phyloP scores from a whole-genome alignment of 768 basidiomycete genomes.

The Russula ochroleuca region DNA sequence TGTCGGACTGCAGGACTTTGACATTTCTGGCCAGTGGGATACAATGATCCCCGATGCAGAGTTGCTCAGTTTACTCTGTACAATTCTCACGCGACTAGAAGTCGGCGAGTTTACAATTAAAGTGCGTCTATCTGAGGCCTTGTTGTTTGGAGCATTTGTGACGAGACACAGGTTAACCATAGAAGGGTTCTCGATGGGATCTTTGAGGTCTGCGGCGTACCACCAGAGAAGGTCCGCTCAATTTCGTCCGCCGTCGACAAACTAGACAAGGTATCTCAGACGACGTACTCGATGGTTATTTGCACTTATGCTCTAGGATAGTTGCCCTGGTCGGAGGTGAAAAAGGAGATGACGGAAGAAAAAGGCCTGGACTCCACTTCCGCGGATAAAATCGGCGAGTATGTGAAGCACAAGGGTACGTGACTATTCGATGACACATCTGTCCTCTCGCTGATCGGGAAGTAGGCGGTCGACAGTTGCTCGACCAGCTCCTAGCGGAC shows the following conservation, averaged over 20 bases:
- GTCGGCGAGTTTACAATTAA: conserved; percentile 95
- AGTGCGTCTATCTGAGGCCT: conserved; percentile 38
- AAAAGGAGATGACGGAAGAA: conserved; percentile 94
- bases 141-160: background rate
- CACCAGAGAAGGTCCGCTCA: conserved; percentile 78
- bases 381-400: conserved; percentile 95
- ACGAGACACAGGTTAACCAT: conserved; percentile 70
- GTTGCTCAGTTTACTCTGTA: conserved; percentile 74
- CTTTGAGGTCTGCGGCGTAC: conserved; percentile 94
- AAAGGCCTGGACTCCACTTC: conserved; percentile 78
- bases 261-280: conserved; percentile 74
- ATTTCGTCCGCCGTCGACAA: conserved; percentile 98
- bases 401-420: conserved; percentile 90
- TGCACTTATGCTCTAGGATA: background rate
- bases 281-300: background rate
- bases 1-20: conserved; percentile 67
- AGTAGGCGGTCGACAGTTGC: conserved; percentile 71
- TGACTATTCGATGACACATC: background rate
- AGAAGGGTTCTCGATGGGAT: conserved; percentile 96
- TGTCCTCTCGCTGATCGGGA: background rate
- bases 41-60: conserved; percentile 98
- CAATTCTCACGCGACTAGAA: conserved; percentile 75
- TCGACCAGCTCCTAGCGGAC: conserved; percentile 66
- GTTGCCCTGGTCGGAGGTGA: conserved; percentile 88
- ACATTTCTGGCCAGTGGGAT: conserved; percentile 90